Percentiles rank a stretch among this genome's conserved stretches.
Evolutionary conservation across 2,329 filamentous ascomycete species (phyloP).

Genomic region (Pseudogymnoascus sp.): DNA sequence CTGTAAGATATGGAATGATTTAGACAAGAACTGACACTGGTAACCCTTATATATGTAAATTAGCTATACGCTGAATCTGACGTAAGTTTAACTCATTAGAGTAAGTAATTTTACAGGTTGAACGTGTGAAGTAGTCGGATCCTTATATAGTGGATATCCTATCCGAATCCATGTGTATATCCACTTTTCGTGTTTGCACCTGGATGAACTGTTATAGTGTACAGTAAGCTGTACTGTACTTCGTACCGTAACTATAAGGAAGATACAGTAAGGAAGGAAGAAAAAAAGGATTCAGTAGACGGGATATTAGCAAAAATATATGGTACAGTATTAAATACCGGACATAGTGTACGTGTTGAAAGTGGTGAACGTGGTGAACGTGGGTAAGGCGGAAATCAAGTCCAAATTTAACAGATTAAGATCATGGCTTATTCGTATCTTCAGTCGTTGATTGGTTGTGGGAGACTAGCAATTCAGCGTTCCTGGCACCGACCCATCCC

Average conservation of each 20-base stretch:
- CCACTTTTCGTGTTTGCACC: not conserved
- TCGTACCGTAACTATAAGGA: not conserved
- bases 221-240: not conserved
- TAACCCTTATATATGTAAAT: not conserved
- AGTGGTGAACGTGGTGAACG: not conserved
- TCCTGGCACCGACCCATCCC: not conserved
- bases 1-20: not conserved
- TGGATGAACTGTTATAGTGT: not conserved
- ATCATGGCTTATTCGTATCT: not conserved
- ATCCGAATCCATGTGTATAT: not conserved
- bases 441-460: not conserved
- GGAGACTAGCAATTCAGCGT: not conserved
- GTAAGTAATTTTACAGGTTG: not conserved
- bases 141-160: not conserved
- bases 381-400: not conserved
- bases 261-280: not conserved
- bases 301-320: too few relatives aligned
- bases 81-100: not conserved
- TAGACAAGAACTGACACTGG: not conserved
- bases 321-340: too few relatives aligned
- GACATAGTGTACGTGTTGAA: too few relatives aligned
- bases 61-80: not conserved
- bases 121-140: not conserved
- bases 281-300: too few relatives aligned
- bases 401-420: not conserved